Evolutionary conservation across 2,329 filamentous ascomycete genomes (phyloP).

Genomic region (Colletotrichum kahawae): DNA sequence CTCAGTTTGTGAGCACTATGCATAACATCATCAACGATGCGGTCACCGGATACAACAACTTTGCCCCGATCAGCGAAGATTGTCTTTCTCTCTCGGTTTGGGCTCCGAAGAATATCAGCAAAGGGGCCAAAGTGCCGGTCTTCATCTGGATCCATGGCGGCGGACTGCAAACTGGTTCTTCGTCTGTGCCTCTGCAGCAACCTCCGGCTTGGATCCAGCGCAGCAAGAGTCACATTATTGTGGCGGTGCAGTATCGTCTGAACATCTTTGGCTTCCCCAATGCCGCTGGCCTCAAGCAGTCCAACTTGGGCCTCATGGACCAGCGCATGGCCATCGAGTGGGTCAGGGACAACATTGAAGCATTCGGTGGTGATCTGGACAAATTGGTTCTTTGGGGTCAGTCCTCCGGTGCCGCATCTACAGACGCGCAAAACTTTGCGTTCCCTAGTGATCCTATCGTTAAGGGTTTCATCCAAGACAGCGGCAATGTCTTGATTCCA

Average conservation of each 20-base stretch:
- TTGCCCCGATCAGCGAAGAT: conserved; percentile 33
- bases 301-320: conserved; percentile 70
- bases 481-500: neutral
- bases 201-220: conserved; percentile 36
- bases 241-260: conserved; percentile 51
- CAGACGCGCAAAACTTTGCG: neutral
- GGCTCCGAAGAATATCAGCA: neutral
- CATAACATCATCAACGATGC: neutral
- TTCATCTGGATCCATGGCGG: conserved; percentile 64
- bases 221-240: conserved; percentile 50
- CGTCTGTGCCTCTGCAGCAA: conserved; percentile 35
- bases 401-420: neutral
- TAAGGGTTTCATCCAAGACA: neutral
- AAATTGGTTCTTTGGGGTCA: neutral
- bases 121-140: conserved; percentile 32
- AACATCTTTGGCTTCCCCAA: conserved; percentile 47
- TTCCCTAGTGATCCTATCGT: neutral
- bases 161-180: conserved; percentile 38
- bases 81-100: conserved; percentile 39
- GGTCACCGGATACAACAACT: neutral
- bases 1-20: neutral
- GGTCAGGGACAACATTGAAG: conserved; percentile 63
- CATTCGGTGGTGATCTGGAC: conserved; percentile 60
- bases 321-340: conserved; percentile 64
- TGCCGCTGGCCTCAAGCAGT: conserved; percentile 19